phyloP scores from a whole-genome alignment of 257 asterid genomes.

The Forsythia suspensa region DNA sequence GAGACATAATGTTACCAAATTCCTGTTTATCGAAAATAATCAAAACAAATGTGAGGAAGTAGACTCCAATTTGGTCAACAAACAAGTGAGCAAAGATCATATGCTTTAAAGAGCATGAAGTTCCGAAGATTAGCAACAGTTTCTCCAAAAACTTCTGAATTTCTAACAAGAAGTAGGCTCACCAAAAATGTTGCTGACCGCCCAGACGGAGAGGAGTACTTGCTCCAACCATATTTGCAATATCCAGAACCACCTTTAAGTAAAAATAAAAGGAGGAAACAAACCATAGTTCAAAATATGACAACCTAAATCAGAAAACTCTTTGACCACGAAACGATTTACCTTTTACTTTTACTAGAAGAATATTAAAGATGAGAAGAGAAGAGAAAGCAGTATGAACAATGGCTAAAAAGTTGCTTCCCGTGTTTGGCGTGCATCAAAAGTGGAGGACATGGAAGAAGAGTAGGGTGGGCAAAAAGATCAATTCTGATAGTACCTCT shows the following conservation, averaged over 20 bases:
- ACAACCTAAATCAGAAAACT: constrained; percentile 11
- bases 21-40: constrained; percentile 50
- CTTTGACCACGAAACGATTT: constrained; percentile 7
- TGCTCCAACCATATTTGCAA: constrained; percentile 98
- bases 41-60: constrained; percentile 7
- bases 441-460: not conserved
- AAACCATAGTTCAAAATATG: constrained; percentile 1
- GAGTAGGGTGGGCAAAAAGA: not conserved
- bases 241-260: constrained; percentile 92
- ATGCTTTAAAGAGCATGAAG: constrained; percentile 14
- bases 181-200: constrained; percentile 94
- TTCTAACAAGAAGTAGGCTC: constrained; percentile 31
- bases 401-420: not conserved
- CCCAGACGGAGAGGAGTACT: constrained; percentile 89
- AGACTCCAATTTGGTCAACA: not conserved
- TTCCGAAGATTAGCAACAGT: constrained; percentile 22
- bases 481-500: not conserved
- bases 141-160: constrained; percentile 13
- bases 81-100: constrained; percentile 8
- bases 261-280: constrained; percentile 18
- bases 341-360: not conserved
- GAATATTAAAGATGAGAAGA: not conserved
- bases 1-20: constrained; percentile 93
- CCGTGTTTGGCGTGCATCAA: not conserved
- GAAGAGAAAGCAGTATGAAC: not conserved